A percentile compares a stretch with the other conserved stretches of the same genome.
These are phyloP conservation scores for Pelargonium citronellum DNA, from an alignment of 441 rosid species.

Conservation along the genomic window DNA sequence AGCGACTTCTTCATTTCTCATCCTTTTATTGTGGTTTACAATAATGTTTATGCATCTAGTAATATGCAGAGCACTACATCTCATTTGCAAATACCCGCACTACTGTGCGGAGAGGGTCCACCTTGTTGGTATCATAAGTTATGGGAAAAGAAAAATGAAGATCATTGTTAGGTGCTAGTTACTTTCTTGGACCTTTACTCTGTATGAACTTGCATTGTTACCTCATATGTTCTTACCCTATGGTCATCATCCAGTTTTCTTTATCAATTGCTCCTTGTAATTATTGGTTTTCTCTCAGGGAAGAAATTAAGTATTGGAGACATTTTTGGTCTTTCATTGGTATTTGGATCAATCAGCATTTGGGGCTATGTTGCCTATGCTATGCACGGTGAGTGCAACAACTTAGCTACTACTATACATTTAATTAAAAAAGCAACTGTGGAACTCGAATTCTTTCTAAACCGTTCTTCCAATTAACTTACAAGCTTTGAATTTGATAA, in stretches of 20 bases:
- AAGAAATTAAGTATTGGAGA: constrained; percentile 22
- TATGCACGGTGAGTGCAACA: constrained; percentile 37
- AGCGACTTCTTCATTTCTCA: too few relatives aligned
- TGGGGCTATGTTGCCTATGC: constrained; percentile 28
- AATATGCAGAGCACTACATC: not conserved
- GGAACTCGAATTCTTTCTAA: not conserved
- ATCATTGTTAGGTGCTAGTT: not conserved
- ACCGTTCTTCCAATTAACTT: constrained; percentile 1
- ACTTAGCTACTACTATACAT: not conserved
- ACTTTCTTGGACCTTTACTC: not conserved
- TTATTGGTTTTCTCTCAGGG: constrained; percentile 26
- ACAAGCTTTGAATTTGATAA: constrained; percentile 11
- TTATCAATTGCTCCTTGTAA: not conserved
- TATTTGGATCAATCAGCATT: constrained; percentile 27
- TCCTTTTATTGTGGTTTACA: too few relatives aligned
- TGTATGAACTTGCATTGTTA: not conserved
- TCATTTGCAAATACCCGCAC: not conserved
- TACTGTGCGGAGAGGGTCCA: not conserved
- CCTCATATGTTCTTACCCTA: not conserved
- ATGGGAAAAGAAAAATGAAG: not conserved
- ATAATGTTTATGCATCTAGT: not conserved
- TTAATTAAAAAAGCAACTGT: not conserved
- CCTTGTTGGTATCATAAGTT: not conserved
- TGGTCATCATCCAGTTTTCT: not conserved
- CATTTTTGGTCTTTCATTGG: constrained; percentile 27